These are phyloP conservation scores for Thermothelomyces thermophilus DNA, from an alignment of 2,329 filamentous ascomycete genomes.

Conservation along the genomic window DNA sequence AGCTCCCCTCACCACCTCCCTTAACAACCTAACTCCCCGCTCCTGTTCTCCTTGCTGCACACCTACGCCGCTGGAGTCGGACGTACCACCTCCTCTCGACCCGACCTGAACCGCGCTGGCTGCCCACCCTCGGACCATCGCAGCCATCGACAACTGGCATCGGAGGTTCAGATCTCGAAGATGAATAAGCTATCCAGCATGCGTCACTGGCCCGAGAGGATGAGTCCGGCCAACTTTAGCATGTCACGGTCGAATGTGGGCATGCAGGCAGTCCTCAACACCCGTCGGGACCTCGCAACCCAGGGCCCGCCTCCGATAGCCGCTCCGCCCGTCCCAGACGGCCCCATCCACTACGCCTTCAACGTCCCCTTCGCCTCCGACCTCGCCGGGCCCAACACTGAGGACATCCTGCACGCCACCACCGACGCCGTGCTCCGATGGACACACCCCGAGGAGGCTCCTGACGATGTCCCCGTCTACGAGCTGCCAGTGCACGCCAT, in stretches of 20 bases:
- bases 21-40: not conserved
- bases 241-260: slow-evolving; percentile 53
- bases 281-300: slow-evolving; percentile 50
- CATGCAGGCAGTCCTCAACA: slow-evolving; percentile 46
- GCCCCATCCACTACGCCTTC: slow-evolving; percentile 87
- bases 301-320: slow-evolving; percentile 51
- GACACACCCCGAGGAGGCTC: slow-evolving; percentile 84
- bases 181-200: slow-evolving; percentile 69
- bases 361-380: slow-evolving; percentile 95
- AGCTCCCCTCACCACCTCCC: not conserved
- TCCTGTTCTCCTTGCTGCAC: not conserved
- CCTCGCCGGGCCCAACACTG: slow-evolving; percentile 82
- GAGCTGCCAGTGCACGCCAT: slow-evolving; percentile 87
- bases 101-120: not conserved
- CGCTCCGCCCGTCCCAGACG: slow-evolving; percentile 65
- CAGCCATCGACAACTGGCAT: slow-evolving; percentile 7
- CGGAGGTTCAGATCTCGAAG: slow-evolving; percentile 30
- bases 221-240: slow-evolving; percentile 57
- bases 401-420: slow-evolving; percentile 91
- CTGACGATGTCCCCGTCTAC: slow-evolving; percentile 76
- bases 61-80: not conserved
- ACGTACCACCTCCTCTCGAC: not conserved
- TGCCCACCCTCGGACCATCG: not conserved
- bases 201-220: slow-evolving; percentile 66
- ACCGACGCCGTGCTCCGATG: slow-evolving; percentile 81